Evolutionary conservation across 495 filamentous ascomycete genomes (phyloP).

Genomic region (Staphylotrichum tortipilum): DNA sequence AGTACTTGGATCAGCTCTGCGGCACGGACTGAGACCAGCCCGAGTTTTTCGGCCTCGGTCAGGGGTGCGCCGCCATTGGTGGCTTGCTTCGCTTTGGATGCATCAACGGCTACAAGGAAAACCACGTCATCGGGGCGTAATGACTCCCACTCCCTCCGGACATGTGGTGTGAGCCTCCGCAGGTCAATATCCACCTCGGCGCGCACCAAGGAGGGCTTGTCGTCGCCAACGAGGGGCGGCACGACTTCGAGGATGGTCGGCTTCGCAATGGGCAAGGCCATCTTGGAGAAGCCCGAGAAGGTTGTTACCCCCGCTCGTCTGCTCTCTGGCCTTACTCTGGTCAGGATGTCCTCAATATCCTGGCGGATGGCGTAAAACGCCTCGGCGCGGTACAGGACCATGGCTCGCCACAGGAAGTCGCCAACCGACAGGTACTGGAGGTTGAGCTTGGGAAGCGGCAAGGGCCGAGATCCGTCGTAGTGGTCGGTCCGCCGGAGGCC

Average conservation of each 20-base stretch:
- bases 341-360: constrained; percentile 74
- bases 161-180: constrained; percentile 59
- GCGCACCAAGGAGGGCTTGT: constrained; percentile 73
- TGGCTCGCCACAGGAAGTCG: constrained; percentile 90
- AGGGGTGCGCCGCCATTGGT: constrained; percentile 45
- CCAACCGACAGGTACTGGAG: constrained; percentile 91
- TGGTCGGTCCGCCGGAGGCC: constrained; percentile 76
- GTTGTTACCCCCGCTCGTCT: constrained; percentile 52
- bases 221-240: constrained; percentile 75
- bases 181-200: constrained; percentile 88
- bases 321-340: constrained; percentile 65
- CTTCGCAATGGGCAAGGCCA: constrained; percentile 80
- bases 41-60: constrained; percentile 48
- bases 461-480: constrained; percentile 80
- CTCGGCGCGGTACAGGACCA: constrained; percentile 82
- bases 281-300: constrained; percentile 82
- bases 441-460: constrained; percentile 91
- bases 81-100: constrained; percentile 42
- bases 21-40: constrained; percentile 64
- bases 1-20: constrained; percentile 82
- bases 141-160: constrained; percentile 85
- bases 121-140: constrained; percentile 84
- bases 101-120: constrained; percentile 71
- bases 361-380: constrained; percentile 90
- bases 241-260: constrained; percentile 83